Evolutionary conservation across 2,329 filamentous ascomycete species (phyloP).

Genomic region (Juglanconis juglandina): DNA sequence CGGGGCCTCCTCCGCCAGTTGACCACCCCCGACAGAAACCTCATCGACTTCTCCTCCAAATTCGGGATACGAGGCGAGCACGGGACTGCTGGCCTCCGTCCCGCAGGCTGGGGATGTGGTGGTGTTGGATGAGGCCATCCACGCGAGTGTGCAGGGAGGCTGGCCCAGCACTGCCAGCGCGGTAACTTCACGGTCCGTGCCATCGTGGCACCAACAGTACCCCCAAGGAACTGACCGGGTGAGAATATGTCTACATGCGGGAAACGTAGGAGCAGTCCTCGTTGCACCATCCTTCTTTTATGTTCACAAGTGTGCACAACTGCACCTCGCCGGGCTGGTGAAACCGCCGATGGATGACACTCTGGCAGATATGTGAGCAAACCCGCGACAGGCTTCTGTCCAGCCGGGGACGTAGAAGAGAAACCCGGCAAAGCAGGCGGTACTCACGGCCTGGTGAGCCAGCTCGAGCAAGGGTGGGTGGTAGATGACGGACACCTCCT

Average conservation of each 20-base stretch:
- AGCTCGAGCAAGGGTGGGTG: conserved; percentile 78
- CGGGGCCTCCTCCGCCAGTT: conserved; percentile 36
- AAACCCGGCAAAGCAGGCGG: background rate
- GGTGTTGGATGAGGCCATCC: conserved; percentile 71
- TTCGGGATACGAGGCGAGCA: conserved; percentile 65
- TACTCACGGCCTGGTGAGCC: conserved; percentile 66
- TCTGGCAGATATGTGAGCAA: conserved; percentile 45
- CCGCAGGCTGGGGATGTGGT: conserved; percentile 61
- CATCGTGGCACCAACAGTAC: conserved; percentile 68
- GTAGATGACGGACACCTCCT: conserved; percentile 80
- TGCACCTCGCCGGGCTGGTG: conserved; percentile 81
- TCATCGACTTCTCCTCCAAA: conserved; percentile 71
- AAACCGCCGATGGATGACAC: conserved; percentile 76
- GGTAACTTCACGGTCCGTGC: conserved; percentile 59
- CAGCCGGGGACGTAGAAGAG: conserved; percentile 6
- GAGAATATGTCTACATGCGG: conserved; percentile 65
- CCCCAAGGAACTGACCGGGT: conserved; percentile 59
- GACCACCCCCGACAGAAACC: conserved; percentile 45
- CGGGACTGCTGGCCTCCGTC: conserved; percentile 58
- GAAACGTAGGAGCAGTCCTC: conserved; percentile 87
- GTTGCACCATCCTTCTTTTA: conserved; percentile 88
- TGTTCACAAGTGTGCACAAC: conserved; percentile 94
- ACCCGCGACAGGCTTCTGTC: background rate
- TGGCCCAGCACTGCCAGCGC: conserved; percentile 59
- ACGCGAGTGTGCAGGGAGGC: conserved; percentile 65